phyloP scores from a whole-genome alignment of 371 early-diverging fungal genomes.

The Mortierella sp. region DNA sequence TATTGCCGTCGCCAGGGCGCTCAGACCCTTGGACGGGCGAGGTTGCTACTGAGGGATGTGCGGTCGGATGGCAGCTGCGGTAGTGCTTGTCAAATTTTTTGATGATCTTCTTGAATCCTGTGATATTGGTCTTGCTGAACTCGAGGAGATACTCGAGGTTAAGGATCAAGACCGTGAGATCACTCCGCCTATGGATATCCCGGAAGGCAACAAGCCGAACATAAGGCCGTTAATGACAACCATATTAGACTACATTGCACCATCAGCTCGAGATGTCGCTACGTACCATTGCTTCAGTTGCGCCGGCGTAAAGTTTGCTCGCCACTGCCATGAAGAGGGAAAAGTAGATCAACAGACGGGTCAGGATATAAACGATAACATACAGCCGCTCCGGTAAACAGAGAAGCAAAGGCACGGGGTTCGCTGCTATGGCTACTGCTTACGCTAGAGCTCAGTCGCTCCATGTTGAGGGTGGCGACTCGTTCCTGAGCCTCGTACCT shows the following conservation, averaged over 20 bases:
- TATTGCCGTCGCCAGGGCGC: constrained; percentile 4
- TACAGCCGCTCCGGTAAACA: too few relatives aligned
- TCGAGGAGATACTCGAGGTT: constrained; percentile 66
- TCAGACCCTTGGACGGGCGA: constrained; percentile 14
- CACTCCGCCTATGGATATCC: constrained; percentile 49
- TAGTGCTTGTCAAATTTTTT: constrained; percentile 71
- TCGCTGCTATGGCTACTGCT: too few relatives aligned
- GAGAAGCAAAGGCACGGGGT: too few relatives aligned
- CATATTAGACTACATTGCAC: too few relatives aligned
- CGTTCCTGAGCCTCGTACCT: constrained; percentile 61
- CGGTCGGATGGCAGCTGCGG: constrained; percentile 18
- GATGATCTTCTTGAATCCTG: constrained; percentile 71
- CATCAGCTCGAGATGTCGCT: too few relatives aligned
- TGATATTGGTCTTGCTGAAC: constrained; percentile 67
- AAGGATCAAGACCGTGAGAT: constrained; percentile 59
- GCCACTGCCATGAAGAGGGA: constrained; percentile 54
- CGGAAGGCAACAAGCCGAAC: too few relatives aligned
- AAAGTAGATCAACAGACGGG: not conserved
- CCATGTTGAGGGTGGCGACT: constrained; percentile 49
- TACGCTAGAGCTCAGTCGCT: constrained; percentile 55
- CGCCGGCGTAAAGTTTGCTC: constrained; percentile 52
- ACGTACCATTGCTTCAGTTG: constrained; percentile 62
- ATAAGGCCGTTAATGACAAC: too few relatives aligned
- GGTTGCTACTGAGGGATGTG: constrained; percentile 9
- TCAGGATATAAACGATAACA: not conserved